A percentile compares a stretch with the other conserved stretches of the same genome.
Conservation (phyloP, 2,329 filamentous ascomycete genomes). For the Sporothrix inflata region DNA sequence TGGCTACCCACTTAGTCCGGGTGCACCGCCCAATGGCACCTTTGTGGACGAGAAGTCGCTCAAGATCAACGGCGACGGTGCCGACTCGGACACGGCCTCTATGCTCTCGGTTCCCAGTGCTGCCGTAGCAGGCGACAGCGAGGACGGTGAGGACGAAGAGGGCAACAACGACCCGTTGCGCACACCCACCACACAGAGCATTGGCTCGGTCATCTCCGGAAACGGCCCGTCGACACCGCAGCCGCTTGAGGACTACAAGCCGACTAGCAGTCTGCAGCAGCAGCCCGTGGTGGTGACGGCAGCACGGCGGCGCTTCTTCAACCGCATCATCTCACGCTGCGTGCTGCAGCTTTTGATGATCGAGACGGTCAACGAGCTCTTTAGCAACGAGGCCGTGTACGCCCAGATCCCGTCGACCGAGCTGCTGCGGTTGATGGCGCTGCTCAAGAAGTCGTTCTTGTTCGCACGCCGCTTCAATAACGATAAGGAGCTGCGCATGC, state of each 20-base stretch:
- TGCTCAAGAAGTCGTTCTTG: constrained; percentile 93
- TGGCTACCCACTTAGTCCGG: constrained; percentile 49
- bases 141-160: constrained; percentile 37
- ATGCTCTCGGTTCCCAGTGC: constrained; percentile 38
- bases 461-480: constrained; percentile 98
- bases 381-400: constrained; percentile 96
- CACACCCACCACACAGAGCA: constrained; percentile 37
- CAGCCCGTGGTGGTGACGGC: constrained; percentile 91
- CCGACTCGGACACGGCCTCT: constrained; percentile 40
- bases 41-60: constrained; percentile 58
- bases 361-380: constrained; percentile 97
- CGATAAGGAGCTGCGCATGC: constrained; percentile 92
- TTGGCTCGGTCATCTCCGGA: constrained; percentile 1
- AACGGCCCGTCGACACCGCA: constrained; percentile 43
- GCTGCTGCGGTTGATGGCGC: constrained; percentile 86
- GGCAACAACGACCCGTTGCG: constrained; percentile 43
- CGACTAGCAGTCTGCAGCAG: constrained; percentile 74
- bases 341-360: constrained; percentile 98
- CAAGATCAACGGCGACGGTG: constrained; percentile 51
- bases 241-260: constrained; percentile 83
- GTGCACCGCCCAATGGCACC: constrained; percentile 34
- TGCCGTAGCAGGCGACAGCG: constrained; percentile 42
- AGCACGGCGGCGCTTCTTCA: constrained; percentile 92
- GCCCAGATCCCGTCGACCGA: constrained; percentile 87
- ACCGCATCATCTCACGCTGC: constrained; percentile 98